Evolutionary conservation across 352 stramenopile species (phyloP), one percentile per base, ranked within the genome.

Genomic region (Phytophthora vignae): DNA sequence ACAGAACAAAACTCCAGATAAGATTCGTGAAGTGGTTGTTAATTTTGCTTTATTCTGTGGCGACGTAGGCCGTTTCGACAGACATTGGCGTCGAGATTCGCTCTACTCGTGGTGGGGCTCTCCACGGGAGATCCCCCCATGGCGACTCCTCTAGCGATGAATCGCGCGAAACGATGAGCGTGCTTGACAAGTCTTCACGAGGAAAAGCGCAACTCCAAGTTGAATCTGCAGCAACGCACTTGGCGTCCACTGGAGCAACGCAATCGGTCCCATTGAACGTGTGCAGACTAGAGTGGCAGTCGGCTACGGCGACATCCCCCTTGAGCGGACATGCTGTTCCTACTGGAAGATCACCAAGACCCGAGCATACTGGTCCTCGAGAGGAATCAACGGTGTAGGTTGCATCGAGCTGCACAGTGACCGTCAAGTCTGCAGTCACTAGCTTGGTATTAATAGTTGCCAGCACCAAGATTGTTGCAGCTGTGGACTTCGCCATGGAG

Each of bases 241-340:
- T 46, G 2, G 76, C 73, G 19, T 78, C 66, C 42, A 71, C 73
- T n/a, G 71, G 76, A 25, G 63, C 65, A 12, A 79, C 46, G 49
- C 76, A 83, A n/a, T 62, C 29, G 22, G 60, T 73, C 29, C 74
- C 73, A 17, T 85, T 66, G 62, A 55, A 85, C n/a, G 73, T 81
- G 7, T 72, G 66, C 15, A 84, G 56, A 42, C 67, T 70, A 27
- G 69, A 64, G 52, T 81, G 69, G 67, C 82, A 90, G 33, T 71
- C 68, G 4, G 64, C 40, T 14, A 55, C 65, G 5, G 79, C 73
- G 29, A 68, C 40, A 27, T 84, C 72, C 31, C 72, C 79, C 61
- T 80, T 75, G 48, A 70, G 63, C 49, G 82, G 82, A 64, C 82
- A 87, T 1, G 62, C 69, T 12, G 25, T 75, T 22, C 82, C 79